Conservation (phyloP, 2,329 filamentous ascomycete genomes). For the Coniochaeta pulveracea region DNA sequence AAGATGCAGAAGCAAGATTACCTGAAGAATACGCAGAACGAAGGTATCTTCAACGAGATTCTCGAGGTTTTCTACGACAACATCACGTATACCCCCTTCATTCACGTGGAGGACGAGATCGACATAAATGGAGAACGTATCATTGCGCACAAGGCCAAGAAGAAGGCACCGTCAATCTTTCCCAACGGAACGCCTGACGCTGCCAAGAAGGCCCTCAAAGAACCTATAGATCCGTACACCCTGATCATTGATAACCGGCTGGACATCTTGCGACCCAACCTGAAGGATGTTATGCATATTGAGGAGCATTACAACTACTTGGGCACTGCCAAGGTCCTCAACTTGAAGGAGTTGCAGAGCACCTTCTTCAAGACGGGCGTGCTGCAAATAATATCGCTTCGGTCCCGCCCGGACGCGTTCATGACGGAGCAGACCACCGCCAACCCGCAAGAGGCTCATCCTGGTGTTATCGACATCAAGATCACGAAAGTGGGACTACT, state of each 20-base stretch:
- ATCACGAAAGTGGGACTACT: slow-evolving; percentile 90
- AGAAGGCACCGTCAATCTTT: slow-evolving; percentile 58
- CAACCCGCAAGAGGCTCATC: slow-evolving; percentile 77
- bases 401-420: slow-evolving; percentile 90
- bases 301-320: slow-evolving; percentile 89
- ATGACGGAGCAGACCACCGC: slow-evolving; percentile 77
- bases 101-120: slow-evolving; percentile 88
- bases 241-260: slow-evolving; percentile 85
- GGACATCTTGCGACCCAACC: slow-evolving; percentile 68
- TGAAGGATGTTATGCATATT: slow-evolving; percentile 85
- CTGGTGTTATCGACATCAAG: slow-evolving; percentile 93
- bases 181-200: slow-evolving; percentile 53
- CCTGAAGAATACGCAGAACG: slow-evolving; percentile 83
- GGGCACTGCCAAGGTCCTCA: slow-evolving; percentile 63
- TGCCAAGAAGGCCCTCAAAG: slow-evolving; percentile 54
- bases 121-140: slow-evolving; percentile 68
- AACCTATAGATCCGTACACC: slow-evolving; percentile 91
- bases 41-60: slow-evolving; percentile 88
- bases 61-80: slow-evolving; percentile 97
- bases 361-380: slow-evolving; percentile 88
- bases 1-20: slow-evolving; percentile 98
- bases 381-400: slow-evolving; percentile 86
- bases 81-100: slow-evolving; percentile 95
- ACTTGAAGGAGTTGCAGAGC: slow-evolving; percentile 71
- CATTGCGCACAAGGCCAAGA: slow-evolving; percentile 58